These are phyloP conservation scores for Cyclanthera cordifolia DNA, from an alignment of 306 rosid genomes.

Conservation along the genomic window DNA sequence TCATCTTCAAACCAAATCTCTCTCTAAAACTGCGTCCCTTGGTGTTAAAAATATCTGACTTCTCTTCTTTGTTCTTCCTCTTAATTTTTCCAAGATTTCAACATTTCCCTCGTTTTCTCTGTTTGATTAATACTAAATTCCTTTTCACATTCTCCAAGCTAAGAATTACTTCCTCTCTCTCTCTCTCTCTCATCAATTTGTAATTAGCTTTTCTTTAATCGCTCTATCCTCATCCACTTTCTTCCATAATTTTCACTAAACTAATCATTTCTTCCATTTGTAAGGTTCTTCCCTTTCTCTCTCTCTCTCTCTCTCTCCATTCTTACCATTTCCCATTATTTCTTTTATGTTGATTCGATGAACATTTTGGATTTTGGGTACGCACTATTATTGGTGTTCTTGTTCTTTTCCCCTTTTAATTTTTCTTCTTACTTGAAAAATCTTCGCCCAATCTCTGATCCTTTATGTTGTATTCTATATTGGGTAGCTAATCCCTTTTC, in stretches of 20 bases:
- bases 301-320: neutral
- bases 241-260: neutral
- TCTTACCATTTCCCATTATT: neutral
- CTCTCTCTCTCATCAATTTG: neutral
- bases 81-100: no score
- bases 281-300: neutral
- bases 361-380: neutral
- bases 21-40: neutral
- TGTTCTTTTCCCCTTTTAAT: neutral
- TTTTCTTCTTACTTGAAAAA: no score
- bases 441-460: no score
- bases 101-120: neutral
- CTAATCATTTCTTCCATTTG: neutral
- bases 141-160: neutral
- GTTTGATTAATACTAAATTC: neutral
- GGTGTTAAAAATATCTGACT: constrained; percentile 3
- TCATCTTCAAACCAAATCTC: neutral
- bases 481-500: constrained; percentile 41
- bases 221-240: neutral
- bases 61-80: neutral
- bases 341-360: neutral
- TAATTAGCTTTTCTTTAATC: neutral
- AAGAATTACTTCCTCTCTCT: neutral
- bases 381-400: neutral
- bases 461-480: constrained; percentile 22